Percentiles rank a stretch among this genome's conserved stretches.
Conservation (phyloP, 352 stramenopile genomes). For the Halophytophthora batemanensis region DNA sequence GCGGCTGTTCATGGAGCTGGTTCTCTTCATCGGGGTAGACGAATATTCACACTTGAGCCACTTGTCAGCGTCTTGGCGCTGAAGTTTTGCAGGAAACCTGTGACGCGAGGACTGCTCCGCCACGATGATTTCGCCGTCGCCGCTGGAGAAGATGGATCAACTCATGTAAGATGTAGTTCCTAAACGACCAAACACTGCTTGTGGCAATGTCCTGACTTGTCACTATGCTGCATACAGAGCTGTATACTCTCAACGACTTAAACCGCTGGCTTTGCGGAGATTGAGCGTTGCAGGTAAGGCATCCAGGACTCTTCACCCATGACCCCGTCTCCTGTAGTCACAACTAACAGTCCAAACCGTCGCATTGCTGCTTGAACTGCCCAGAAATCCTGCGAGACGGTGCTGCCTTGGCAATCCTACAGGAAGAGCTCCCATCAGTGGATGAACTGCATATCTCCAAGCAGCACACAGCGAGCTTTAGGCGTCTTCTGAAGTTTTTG, state of each 20-base stretch:
- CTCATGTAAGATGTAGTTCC: constrained; percentile 38
- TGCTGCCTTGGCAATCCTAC: constrained; percentile 21
- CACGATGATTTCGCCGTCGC: constrained; percentile 36
- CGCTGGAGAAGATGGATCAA: constrained; percentile 45
- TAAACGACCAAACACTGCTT: not conserved
- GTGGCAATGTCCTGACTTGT: not conserved
- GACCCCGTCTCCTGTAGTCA: not conserved
- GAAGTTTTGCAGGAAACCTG: too few relatives aligned
- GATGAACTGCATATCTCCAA: constrained; percentile 32
- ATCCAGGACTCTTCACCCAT: not conserved
- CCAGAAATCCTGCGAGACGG: constrained; percentile 59
- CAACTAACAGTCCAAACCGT: not conserved
- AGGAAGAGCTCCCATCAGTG: constrained; percentile 24
- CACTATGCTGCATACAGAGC: constrained; percentile 16
- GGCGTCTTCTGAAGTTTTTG: constrained; percentile 49
- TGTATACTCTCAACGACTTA: constrained; percentile 43
- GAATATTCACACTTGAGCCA: too few relatives aligned
- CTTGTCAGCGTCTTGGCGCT: too few relatives aligned
- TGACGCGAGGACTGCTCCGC: not conserved
- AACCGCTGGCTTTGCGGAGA: constrained; percentile 36
- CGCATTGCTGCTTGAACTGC: not conserved
- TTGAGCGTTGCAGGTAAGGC: constrained; percentile 43
- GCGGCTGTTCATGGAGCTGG: not conserved
- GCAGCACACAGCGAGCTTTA: constrained; percentile 43
- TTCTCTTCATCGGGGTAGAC: too few relatives aligned